Base-by-base conservation (phyloP, 2,329 filamentous ascomycete species). In the Fusarium torulosum region DNA sequence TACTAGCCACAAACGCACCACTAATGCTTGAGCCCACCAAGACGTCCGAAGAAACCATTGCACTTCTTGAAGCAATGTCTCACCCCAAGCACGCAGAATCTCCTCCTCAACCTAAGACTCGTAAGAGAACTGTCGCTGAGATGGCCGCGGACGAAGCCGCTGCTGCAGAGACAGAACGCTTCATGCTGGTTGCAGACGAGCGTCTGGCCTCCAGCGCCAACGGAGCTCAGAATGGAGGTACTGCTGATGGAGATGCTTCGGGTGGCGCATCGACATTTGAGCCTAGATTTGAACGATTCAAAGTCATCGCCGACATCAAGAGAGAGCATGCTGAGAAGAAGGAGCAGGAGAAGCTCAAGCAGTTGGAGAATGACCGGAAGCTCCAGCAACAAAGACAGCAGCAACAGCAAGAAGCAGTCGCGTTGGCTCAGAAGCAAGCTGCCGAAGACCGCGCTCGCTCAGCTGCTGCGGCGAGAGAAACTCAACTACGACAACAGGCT, bases 101-200 rank as follows among this genome's bases (percentile, higher is more conserved):
- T 42, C 90, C 93, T 11, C 95, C 96, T 1, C 87, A 91, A 62
- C 94, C 94, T 4, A 97, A 97, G 83, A 90, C 90, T 9, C 86
- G 96, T 58, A 98, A 99, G 84, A 89, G 95, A 65, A 99, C 96
- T 0, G 90, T 96, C 19, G 96, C 96, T 10, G 95, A 99, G 76
- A 88, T 98, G 82, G 96, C 93, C 10, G 95, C 95, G 9, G 96
- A 99, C 75, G 94, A 99, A 79, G 95, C 96, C 1, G 85, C 93
- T 61, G 93, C 94, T 1, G 95, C 94, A 21, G 92, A 94, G 60
- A 90, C 93, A 67, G 94, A 99, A 79, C 88, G 93, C 45, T 96
- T 93, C 70, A 96, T 99, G 93, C 89, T 98, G 50, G 90, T 93
- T 21, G 88, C 94, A 79, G 96, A 99, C 74, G 95, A 97, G 72